Percentiles rank a stretch among this genome's conserved stretches.
Evolutionary conservation across 2,329 filamentous ascomycete genomes (phyloP).

Genomic region (Aspergillus sp.): DNA sequence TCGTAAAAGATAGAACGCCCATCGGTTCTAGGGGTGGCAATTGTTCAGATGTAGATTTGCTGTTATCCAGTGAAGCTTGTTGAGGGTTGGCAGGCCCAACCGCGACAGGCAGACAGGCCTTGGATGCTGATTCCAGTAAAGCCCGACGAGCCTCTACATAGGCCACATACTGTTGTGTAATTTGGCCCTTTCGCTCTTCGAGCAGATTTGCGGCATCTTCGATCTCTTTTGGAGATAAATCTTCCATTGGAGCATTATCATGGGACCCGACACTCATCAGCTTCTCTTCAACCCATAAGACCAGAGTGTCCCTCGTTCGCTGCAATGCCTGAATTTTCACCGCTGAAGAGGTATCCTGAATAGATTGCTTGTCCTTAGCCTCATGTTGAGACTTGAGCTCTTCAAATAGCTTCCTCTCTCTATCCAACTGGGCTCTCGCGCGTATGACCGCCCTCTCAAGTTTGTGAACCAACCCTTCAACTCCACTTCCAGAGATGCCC

Average conservation of each 20-base stretch:
- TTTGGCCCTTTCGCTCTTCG: constrained; percentile 25
- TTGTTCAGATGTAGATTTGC: constrained; percentile 9
- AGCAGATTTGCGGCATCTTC: constrained; percentile 21
- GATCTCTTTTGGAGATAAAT: constrained; percentile 23
- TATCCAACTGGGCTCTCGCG: constrained; percentile 28
- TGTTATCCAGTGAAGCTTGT: constrained; percentile 9
- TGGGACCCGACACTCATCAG: constrained; percentile 30
- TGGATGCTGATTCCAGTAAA: constrained; percentile 28
- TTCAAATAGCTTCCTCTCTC: constrained; percentile 28
- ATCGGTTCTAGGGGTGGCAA: constrained; percentile 16
- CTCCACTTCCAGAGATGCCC: constrained; percentile 8
- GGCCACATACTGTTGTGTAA: constrained; percentile 27
- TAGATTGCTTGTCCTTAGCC: background rate
- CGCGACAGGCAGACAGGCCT: constrained; percentile 27
- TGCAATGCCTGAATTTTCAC: constrained; percentile 32
- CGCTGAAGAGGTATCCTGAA: constrained; percentile 6
- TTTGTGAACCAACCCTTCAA: constrained; percentile 29
- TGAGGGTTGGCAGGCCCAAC: constrained; percentile 15
- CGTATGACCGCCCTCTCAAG: constrained; percentile 33
- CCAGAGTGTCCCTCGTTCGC: constrained; percentile 41
- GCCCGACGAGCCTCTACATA: constrained; percentile 31
- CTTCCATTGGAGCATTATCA: constrained; percentile 20
- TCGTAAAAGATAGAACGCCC: constrained; percentile 26
- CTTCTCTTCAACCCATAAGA: constrained; percentile 45
- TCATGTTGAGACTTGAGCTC: constrained; percentile 21